Conservation (phyloP, 2,329 filamentous ascomycete species). For the Penicillium rolfsii region DNA sequence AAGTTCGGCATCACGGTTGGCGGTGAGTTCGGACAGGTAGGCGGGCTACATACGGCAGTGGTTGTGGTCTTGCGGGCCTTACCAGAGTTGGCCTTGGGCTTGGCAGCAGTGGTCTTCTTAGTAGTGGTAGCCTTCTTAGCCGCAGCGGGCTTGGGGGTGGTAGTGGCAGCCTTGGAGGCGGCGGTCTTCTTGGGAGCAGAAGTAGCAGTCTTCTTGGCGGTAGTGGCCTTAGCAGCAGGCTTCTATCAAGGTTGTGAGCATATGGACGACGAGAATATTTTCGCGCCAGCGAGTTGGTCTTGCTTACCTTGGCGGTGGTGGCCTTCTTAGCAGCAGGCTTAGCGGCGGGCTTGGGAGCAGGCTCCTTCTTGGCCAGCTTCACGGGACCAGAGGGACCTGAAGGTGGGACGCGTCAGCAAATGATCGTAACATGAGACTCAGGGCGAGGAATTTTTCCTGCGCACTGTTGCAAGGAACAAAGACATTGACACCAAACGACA, state of each 20-base stretch:
- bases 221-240: conserved; percentile 35
- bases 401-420: conserved; percentile 35
- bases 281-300: background rate
- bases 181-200: conserved; percentile 44
- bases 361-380: conserved; percentile 85
- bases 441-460: background rate
- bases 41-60: conserved; percentile 41
- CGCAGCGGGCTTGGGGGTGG: conserved; percentile 52
- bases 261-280: background rate
- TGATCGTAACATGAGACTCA: conserved; percentile 7
- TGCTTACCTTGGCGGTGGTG: conserved; percentile 26
- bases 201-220: conserved; percentile 35
- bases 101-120: conserved; percentile 56
- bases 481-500: too few relatives aligned
- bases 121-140: conserved; percentile 47
- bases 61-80: conserved; percentile 57
- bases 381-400: conserved; percentile 82
- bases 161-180: conserved; percentile 39
- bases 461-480: background rate
- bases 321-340: conserved; percentile 33
- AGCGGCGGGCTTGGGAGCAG: conserved; percentile 40
- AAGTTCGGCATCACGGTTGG: background rate
- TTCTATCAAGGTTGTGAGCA: conserved; percentile 47
- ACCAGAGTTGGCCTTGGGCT: conserved; percentile 56
- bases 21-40: background rate